Percentiles rank a stretch among this genome's conserved stretches.
Conservation (phyloP, 768 basidiomycete species). For the Strobilomyces echinocephalus region DNA sequence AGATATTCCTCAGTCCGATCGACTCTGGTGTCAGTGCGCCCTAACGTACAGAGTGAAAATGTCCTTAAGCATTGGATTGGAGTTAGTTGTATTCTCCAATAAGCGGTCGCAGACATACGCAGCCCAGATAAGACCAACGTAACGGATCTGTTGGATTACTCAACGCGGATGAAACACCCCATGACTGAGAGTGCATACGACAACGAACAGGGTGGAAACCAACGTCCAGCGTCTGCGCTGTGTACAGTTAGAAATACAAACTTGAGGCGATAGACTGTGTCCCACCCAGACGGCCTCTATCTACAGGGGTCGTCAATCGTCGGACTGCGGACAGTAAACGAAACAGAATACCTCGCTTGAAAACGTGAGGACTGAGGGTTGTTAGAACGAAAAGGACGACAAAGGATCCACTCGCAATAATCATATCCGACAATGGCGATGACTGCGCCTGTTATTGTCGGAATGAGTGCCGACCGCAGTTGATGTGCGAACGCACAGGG, state of each 20-base stretch:
- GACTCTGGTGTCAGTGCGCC: too few relatives aligned
- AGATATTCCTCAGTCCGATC: background rate
- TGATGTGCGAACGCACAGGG: background rate
- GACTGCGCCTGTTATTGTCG: background rate
- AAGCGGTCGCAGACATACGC: too few relatives aligned
- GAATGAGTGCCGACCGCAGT: background rate
- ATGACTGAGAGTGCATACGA: background rate
- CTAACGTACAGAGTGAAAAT: constrained; percentile 7
- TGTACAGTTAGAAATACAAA: background rate
- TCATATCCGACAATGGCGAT: constrained; percentile 10
- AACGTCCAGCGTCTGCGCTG: constrained; percentile 1
- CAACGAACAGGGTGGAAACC: constrained; percentile 13
- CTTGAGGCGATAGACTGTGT: too few relatives aligned
- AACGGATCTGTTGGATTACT: too few relatives aligned
- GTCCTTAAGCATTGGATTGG: background rate
- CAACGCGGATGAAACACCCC: too few relatives aligned
- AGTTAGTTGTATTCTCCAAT: background rate
- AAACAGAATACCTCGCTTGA: too few relatives aligned
- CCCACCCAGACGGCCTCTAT: constrained; percentile 14
- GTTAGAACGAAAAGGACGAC: background rate
- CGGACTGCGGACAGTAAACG: background rate
- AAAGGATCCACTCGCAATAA: constrained; percentile 5
- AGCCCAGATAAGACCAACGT: too few relatives aligned
- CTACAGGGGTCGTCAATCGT: background rate
- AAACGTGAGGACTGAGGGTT: too few relatives aligned